Conservation (phyloP, 2,329 filamentous ascomycete species). For the Colletotrichum sp. region DNA sequence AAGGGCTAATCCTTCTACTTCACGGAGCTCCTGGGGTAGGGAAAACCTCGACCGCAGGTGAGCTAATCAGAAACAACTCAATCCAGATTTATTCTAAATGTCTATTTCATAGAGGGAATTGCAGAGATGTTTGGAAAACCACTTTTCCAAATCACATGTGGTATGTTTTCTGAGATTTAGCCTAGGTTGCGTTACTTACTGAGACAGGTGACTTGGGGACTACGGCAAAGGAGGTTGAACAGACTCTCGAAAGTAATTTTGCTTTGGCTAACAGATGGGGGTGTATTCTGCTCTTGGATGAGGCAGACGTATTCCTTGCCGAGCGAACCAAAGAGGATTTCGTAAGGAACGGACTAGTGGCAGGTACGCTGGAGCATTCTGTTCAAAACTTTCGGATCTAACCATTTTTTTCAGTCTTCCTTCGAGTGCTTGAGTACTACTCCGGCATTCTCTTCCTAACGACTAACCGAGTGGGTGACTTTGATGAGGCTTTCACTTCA, state of each 20-base stretch:
- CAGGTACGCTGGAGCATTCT: background rate
- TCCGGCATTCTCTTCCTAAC: conserved; percentile 54
- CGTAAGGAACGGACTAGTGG: background rate
- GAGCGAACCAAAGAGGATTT: conserved; percentile 61
- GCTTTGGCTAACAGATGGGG: conserved; percentile 15
- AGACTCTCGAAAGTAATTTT: background rate
- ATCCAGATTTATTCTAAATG: too few relatives aligned
- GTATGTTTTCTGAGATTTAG: background rate
- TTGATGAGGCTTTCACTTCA: conserved; percentile 52
- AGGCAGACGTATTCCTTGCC: conserved; percentile 55
- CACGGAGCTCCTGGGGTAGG: background rate
- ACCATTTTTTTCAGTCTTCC: conserved; percentile 34
- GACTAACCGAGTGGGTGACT: conserved; percentile 52
- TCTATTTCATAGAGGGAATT: background rate
- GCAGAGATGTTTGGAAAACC: background rate
- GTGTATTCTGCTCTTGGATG: background rate
- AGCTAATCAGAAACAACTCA: too few relatives aligned
- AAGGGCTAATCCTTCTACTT: background rate
- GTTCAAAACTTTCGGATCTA: background rate
- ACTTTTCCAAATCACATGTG: background rate
- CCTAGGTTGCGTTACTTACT: accelerated
- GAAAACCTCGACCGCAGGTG: background rate
- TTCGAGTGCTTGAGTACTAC: conserved; percentile 57
- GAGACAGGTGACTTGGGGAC: background rate
- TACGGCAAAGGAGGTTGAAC: background rate